Evolutionary conservation across 306 rosid genomes (phyloP).

Genomic region (Nissolia schottii): DNA sequence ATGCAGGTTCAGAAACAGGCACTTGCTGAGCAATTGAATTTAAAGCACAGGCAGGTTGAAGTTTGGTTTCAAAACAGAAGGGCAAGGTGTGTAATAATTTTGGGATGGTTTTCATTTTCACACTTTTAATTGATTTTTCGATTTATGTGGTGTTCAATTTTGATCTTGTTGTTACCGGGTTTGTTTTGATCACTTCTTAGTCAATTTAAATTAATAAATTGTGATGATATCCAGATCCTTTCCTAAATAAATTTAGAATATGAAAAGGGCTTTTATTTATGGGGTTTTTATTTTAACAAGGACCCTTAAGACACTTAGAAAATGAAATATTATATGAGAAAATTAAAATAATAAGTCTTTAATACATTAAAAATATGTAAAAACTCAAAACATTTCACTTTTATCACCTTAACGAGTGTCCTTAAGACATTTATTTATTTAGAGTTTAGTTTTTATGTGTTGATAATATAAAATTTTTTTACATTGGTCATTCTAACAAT

Average conservation of each 20-base stretch:
- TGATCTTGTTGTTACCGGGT: neutral
- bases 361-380: too few species aligned
- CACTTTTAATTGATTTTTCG: neutral
- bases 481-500: too few species aligned
- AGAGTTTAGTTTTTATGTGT: too few species aligned
- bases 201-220: neutral
- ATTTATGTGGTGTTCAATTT: neutral
- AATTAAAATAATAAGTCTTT: too few species aligned
- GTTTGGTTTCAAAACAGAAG: conserved; percentile 93
- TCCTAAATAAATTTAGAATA: neutral
- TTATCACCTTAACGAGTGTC: too few species aligned
- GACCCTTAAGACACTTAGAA: too few species aligned
- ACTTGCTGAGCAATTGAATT: conserved; percentile 59
- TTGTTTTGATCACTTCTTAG: neutral
- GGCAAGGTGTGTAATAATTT: conserved; percentile 68
- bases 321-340: too few species aligned
- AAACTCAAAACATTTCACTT: too few species aligned
- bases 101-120: neutral
- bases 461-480: too few species aligned
- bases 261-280: neutral
- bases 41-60: conserved; percentile 73
- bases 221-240: neutral
- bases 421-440: too few species aligned
- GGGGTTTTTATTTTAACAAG: too few species aligned
- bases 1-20: conserved; percentile 63